Evolutionary conservation across 2,329 filamentous ascomycete species (phyloP), one percentile per base, ranked within the genome.

Genomic region (Claviceps sp.): DNA sequence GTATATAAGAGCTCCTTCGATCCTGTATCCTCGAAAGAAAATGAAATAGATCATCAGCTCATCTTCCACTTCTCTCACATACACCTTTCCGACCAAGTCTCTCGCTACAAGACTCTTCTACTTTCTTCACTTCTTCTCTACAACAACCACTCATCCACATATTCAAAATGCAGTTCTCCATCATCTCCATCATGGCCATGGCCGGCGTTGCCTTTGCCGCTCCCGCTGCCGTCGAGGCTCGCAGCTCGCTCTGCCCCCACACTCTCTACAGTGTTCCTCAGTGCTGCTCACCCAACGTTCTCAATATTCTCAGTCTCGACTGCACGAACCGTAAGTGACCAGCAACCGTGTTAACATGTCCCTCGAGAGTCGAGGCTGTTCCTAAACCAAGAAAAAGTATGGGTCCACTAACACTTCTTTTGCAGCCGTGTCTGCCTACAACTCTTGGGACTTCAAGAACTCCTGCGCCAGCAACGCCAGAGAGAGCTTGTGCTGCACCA

Each of bases 221-320:
- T 11, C 52, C 52, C 34, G 17, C 52, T n/a, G n/a, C n/a, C 17
- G 5, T 54, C 16, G 44, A 51, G 14, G 45, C 45, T 5, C 52
- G 52, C 24, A 30, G 47, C 40, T 11, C 45, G 5, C 4, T 43
- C 14, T 56, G 55, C 53, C 47, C 53, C 19, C 4, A 1, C 1
- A 8, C 43, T 1, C 34, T 57, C 30, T 55, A 57, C 45, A 34
- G 34, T 8, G 39, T 41, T 13, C 44, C 56, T 3, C 53, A 45
- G n/a, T 57, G 56, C 52, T 57, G 56, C 43, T 6, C 26, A 0
- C 2, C 41, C n/a, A 37, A 57, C 40, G 50, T 56, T 4, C 42
- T 55, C 8, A 43, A 44, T 6, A 5, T 55, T n/a, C 47, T 47
- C 30, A 17, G 6, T 5, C 24, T 57, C 17, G 50, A 55, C 39